phyloP scores from a whole-genome alignment of 805 yeast species.

The Myxozyma neglecta region DNA sequence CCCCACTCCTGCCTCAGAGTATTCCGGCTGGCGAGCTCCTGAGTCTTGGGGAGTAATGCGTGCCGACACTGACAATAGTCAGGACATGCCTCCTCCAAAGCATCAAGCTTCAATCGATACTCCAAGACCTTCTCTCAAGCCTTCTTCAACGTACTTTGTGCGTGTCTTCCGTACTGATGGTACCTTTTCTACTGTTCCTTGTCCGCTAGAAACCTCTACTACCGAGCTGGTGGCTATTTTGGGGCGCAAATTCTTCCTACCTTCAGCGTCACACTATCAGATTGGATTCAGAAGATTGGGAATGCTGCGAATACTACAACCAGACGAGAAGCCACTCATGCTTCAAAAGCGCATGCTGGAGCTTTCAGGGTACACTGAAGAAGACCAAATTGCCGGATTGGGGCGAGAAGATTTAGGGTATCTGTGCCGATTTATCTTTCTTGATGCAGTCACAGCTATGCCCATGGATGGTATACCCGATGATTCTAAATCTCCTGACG shows the following conservation, averaged over 20 bases:
- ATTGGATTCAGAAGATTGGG: slow-evolving; percentile 54
- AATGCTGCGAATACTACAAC: slow-evolving; percentile 55
- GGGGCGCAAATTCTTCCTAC: slow-evolving; percentile 75
- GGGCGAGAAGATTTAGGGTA: slow-evolving; percentile 84
- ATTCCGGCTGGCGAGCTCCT: slow-evolving; percentile 53
- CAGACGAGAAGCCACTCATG: slow-evolving; percentile 71
- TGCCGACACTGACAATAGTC: background rate
- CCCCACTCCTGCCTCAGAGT: background rate
- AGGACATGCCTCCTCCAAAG: background rate
- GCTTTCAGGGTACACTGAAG: slow-evolving; percentile 73
- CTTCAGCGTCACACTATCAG: slow-evolving; percentile 69
- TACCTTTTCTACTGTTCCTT: slow-evolving; percentile 78
- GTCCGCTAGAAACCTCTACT: slow-evolving; percentile 75
- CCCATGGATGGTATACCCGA: slow-evolving; percentile 16
- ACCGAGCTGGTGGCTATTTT: slow-evolving; percentile 68
- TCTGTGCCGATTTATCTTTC: slow-evolving; percentile 72
- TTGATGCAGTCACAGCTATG: slow-evolving; percentile 26
- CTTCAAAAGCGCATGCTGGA: slow-evolving; percentile 72
- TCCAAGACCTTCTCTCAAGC: background rate
- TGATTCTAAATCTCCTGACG: background rate
- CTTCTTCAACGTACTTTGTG: slow-evolving; percentile 45
- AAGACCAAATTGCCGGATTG: slow-evolving; percentile 72
- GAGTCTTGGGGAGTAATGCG: slow-evolving; percentile 60
- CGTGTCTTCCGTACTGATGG: slow-evolving; percentile 82
- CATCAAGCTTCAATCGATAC: background rate